Evolutionary conservation across 2,329 filamentous ascomycete species (phyloP).

Genomic region (Aspergillus uvarum): DNA sequence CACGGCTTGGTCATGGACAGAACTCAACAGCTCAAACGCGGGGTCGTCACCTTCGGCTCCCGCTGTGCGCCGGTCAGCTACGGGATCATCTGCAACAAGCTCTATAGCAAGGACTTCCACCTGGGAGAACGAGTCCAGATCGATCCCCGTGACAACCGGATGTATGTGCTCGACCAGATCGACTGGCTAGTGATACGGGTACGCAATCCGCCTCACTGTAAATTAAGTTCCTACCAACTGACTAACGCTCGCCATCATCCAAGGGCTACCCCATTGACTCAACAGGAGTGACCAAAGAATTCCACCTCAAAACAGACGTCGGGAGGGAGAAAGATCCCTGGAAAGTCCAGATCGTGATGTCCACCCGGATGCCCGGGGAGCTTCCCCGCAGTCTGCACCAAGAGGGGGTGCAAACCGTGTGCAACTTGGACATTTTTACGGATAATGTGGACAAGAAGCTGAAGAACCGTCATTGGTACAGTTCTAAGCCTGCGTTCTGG

Average conservation of each 20-base stretch:
- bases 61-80: constrained; percentile 38
- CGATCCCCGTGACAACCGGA: constrained; percentile 34
- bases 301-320: no score
- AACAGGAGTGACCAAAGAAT: no score
- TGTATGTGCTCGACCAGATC: constrained; percentile 35
- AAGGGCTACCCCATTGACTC: no score
- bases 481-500: constrained; percentile 30
- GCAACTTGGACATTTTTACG: constrained; percentile 31
- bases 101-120: constrained; percentile 32
- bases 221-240: no score
- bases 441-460: constrained; percentile 31
- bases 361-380: no score
- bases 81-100: constrained; percentile 35
- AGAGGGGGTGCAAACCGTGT: constrained; percentile 25
- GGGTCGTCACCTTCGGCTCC: constrained; percentile 29
- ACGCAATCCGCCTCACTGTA: constrained; percentile 17
- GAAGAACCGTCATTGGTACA: constrained; percentile 40
- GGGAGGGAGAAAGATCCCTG: no score
- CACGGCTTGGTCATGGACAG: no score
- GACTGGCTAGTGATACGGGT: constrained; percentile 39
- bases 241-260: no score
- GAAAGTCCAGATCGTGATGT: no score
- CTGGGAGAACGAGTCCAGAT: constrained; percentile 25
- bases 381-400: no score
- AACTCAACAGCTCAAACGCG: constrained; percentile 21